phyloP scores from a whole-genome alignment of 2,329 filamentous ascomycete genomes.

The Raffaelea ambrosiae region DNA sequence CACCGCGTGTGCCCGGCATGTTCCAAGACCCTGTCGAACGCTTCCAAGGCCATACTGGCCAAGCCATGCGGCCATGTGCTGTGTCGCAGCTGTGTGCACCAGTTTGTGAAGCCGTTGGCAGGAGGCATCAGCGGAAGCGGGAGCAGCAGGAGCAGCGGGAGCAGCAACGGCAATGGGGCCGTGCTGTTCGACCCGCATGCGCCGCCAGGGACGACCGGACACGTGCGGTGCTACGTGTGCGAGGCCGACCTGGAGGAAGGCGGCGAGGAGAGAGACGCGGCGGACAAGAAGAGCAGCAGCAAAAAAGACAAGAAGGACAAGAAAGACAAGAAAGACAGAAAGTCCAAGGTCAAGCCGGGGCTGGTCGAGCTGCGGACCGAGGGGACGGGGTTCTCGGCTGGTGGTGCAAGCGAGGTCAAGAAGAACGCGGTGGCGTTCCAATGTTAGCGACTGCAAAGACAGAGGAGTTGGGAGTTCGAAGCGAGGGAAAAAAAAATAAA shows the following conservation, averaged over 20 bases:
- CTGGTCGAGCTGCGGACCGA: slow-evolving; percentile 75
- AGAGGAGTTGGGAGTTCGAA: no score
- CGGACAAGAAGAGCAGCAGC: slow-evolving; percentile 22
- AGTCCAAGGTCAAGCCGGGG: slow-evolving; percentile 54
- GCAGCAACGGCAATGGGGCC: no score
- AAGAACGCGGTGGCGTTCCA: slow-evolving; percentile 52
- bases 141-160: slow-evolving; percentile 41
- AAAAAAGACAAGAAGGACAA: slow-evolving; percentile 25
- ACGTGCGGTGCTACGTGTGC: slow-evolving; percentile 75
- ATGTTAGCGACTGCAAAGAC: slow-evolving; percentile 3
- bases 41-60: slow-evolving; percentile 71
- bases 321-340: slow-evolving; percentile 31
- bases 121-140: no score
- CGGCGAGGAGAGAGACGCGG: slow-evolving; percentile 6
- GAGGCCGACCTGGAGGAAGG: slow-evolving; percentile 61
- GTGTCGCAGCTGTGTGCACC: slow-evolving; percentile 74
- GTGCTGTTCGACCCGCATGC: slow-evolving; percentile 50
- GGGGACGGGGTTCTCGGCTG: slow-evolving; percentile 85
- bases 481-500: no score
- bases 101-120: no score
- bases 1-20: slow-evolving; percentile 69
- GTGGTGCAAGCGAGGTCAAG: slow-evolving; percentile 75
- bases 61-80: slow-evolving; percentile 89
- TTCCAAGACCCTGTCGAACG: slow-evolving; percentile 72
- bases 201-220: slow-evolving; percentile 29